A percentile compares a stretch with the other conserved stretches of the same genome.
Evolutionary conservation across 2,329 filamentous ascomycete genomes (phyloP).

Genomic region (Fusarium verrucosum): DNA sequence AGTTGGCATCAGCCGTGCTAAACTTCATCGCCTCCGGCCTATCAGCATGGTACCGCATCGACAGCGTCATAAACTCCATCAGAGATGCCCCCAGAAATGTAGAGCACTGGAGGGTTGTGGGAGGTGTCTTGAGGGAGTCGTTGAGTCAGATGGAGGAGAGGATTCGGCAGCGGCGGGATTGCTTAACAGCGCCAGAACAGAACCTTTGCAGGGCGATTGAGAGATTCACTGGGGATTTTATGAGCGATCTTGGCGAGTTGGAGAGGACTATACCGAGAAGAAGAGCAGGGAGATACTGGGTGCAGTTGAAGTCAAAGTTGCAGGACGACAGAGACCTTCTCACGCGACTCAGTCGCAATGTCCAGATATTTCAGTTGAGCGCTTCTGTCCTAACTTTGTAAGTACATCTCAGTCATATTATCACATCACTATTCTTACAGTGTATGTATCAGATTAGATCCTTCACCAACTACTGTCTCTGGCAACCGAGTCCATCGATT

Average conservation of each 20-base stretch:
- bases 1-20: slow-evolving; percentile 15
- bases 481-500: background rate
- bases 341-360: slow-evolving; percentile 11
- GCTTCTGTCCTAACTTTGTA: slow-evolving; percentile 3
- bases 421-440: background rate
- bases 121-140: background rate
- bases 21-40: slow-evolving; percentile 4
- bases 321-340: slow-evolving; percentile 7
- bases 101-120: slow-evolving; percentile 7
- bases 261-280: background rate
- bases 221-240: slow-evolving; percentile 1
- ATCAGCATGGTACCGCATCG: slow-evolving; percentile 4
- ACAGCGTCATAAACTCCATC: background rate
- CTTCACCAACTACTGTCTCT: background rate
- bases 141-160: slow-evolving; percentile 9
- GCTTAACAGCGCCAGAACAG: slow-evolving; percentile 4
- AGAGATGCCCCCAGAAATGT: background rate
- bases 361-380: slow-evolving; percentile 14
- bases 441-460: background rate
- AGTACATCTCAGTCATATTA: background rate
- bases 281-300: background rate
- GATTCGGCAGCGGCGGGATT: background rate
- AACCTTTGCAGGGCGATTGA: slow-evolving; percentile 9
- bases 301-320: background rate
- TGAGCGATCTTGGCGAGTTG: background rate